These are phyloP conservation scores for Trapa bicornis DNA, from an alignment of 345 rosid genomes.

Conservation along the genomic window DNA sequence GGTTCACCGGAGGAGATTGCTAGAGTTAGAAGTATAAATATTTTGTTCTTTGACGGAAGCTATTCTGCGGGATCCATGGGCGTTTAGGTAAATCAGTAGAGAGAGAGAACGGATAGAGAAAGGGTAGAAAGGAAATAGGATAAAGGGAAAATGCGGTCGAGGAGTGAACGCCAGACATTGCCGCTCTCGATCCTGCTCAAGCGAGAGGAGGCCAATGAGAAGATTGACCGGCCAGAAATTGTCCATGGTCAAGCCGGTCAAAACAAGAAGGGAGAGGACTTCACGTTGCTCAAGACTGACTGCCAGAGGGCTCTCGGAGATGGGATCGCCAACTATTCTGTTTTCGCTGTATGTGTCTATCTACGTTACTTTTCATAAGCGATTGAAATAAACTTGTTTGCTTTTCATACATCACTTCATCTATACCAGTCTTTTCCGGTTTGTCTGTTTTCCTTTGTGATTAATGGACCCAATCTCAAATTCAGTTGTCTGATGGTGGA, in stretches of 20 bases:
- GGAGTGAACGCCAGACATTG: slow-evolving; percentile 71
- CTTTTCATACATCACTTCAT: background rate
- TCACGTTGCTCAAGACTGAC: slow-evolving; percentile 57
- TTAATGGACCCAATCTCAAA: background rate
- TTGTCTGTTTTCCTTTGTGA: background rate
- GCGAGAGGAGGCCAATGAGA: slow-evolving; percentile 67
- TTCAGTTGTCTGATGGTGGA: background rate
- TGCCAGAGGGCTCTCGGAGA: slow-evolving; percentile 49
- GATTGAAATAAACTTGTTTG: background rate
- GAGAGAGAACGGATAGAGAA: background rate
- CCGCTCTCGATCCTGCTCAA: slow-evolving; percentile 79
- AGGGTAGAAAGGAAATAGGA: slow-evolving; percentile 6
- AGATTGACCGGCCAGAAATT: slow-evolving; percentile 71
- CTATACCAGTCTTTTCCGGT: background rate
- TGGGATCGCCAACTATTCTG: slow-evolving; percentile 72
- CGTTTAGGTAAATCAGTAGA: slow-evolving; percentile 1
- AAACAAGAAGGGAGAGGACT: slow-evolving; percentile 98
- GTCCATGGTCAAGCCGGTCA: slow-evolving; percentile 73
- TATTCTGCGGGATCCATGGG: background rate
- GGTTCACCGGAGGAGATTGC: background rate
- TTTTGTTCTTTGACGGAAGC: background rate
- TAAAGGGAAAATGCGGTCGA: slow-evolving; percentile 29
- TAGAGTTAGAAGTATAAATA: background rate
- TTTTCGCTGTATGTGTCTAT: slow-evolving; percentile 52
- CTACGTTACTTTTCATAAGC: background rate